These are phyloP conservation scores for Paralagenidium karlingii DNA, from an alignment of 352 stramenopile species.

Conservation along the genomic window DNA sequence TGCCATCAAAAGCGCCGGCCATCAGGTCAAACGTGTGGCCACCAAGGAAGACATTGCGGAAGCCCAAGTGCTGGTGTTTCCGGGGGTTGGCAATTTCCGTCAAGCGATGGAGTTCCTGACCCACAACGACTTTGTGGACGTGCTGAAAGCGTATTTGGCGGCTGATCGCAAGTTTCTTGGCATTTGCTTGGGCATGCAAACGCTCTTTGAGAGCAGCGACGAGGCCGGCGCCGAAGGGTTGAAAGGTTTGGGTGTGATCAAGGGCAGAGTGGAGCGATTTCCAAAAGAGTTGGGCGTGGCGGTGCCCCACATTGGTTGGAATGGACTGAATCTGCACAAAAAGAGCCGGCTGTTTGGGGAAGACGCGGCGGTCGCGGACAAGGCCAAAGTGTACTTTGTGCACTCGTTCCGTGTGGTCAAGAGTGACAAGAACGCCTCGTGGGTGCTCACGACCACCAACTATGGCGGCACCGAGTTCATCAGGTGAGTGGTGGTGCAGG, in stretches of 20 bases:
- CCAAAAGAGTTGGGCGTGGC: conserved; percentile 38
- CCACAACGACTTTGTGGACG: conserved; percentile 73
- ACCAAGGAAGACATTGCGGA: conserved; percentile 82
- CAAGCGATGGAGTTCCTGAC: conserved; percentile 90
- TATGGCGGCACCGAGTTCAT: conserved; percentile 92
- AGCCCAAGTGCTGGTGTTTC: conserved; percentile 83
- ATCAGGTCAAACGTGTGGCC: conserved; percentile 80
- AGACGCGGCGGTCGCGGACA: conserved; percentile 16
- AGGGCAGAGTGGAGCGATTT: conserved; percentile 87
- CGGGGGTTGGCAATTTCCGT: conserved; percentile 71
- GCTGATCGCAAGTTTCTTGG: conserved; percentile 90
- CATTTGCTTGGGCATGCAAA: conserved; percentile 98
- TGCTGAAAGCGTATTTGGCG: conserved; percentile 82
- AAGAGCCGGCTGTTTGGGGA: conserved; percentile 53
- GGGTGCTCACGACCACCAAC: conserved; percentile 92
- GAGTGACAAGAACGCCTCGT: conserved; percentile 73
- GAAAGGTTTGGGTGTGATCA: conserved; percentile 87
- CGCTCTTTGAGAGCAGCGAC: conserved; percentile 94
- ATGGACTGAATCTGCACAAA: conserved; percentile 88
- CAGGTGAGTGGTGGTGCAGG: too few species aligned
- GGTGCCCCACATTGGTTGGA: conserved; percentile 98
- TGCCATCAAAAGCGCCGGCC: conserved; percentile 86
- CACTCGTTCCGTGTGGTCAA: conserved; percentile 89
- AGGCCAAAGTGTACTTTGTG: conserved; percentile 92
- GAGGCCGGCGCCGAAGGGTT: conserved; percentile 52